Conservation (phyloP, 352 stramenopile genomes). For the Pythium oligandrum region DNA sequence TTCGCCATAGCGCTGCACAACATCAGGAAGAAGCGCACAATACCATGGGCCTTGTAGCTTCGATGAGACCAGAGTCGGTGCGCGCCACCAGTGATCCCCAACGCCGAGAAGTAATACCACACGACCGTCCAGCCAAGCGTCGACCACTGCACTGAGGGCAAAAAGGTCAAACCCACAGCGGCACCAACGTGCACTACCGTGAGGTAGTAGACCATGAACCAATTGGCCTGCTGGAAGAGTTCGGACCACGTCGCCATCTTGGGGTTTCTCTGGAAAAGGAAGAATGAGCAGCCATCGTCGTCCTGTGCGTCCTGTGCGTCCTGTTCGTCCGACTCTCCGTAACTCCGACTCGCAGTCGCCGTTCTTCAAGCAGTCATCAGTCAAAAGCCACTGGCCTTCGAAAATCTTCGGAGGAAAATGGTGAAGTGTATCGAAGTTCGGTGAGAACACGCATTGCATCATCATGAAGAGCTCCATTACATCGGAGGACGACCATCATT, state of each 20-base stretch:
- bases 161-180: constrained; percentile 77
- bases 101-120: constrained; percentile 92
- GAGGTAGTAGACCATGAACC: constrained; percentile 98
- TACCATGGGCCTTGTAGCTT: constrained; percentile 92
- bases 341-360: too few species aligned
- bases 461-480: too few species aligned
- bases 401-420: too few species aligned
- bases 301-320: too few species aligned
- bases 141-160: constrained; percentile 76
- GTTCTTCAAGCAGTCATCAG: too few species aligned
- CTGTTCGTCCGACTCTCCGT: too few species aligned
- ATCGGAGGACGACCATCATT: too few species aligned
- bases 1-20: constrained; percentile 98
- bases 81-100: constrained; percentile 97
- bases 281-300: neutral
- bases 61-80: constrained; percentile 97
- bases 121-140: constrained; percentile 87
- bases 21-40: constrained; percentile 95
- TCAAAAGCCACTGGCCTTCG: too few species aligned
- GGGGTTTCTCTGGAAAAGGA: constrained; percentile 3
- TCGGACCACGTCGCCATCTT: constrained; percentile 56
- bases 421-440: too few species aligned
- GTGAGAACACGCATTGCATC: too few species aligned
- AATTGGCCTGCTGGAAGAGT: constrained; percentile 91
- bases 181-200: constrained; percentile 91